phyloP scores from a whole-genome alignment of 495 filamentous ascomycete genomes.

The Hypoxylon rickii region DNA sequence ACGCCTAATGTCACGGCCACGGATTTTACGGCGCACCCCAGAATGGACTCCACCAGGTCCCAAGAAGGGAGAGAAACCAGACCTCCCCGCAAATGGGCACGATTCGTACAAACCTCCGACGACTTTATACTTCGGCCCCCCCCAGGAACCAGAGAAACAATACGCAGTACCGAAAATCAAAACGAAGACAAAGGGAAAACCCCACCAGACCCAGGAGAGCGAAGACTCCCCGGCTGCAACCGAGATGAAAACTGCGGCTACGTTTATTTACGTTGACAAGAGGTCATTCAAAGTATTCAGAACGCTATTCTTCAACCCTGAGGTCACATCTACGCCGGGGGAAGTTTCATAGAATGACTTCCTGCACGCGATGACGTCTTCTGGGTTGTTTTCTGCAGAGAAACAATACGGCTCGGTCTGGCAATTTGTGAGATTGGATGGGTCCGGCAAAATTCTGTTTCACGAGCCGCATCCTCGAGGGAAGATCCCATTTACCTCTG shows the following conservation, averaged over 20 bases:
- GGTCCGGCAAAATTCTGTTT: slow-evolving; percentile 54
- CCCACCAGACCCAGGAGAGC: slow-evolving; percentile 6
- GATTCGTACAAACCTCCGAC: slow-evolving; percentile 30
- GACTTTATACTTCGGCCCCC: slow-evolving; percentile 9
- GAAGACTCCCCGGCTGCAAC: no score
- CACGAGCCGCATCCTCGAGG: slow-evolving; percentile 56
- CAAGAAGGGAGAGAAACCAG: slow-evolving; percentile 16
- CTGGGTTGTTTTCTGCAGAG: slow-evolving; percentile 47
- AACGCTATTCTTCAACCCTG: slow-evolving; percentile 48
- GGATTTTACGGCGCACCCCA: slow-evolving; percentile 51
- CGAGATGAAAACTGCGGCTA: no score
- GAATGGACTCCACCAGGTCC: slow-evolving; percentile 52
- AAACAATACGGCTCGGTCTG: slow-evolving; percentile 61
- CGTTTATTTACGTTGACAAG: slow-evolving; percentile 42
- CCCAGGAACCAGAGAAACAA: not conserved
- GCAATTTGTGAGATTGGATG: slow-evolving; percentile 51
- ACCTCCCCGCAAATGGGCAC: not conserved
- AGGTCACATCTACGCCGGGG: slow-evolving; percentile 35
- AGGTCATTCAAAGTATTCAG: slow-evolving; percentile 55
- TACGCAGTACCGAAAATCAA: slow-evolving; percentile 34
- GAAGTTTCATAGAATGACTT: slow-evolving; percentile 59
- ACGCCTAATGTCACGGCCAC: slow-evolving; percentile 38
- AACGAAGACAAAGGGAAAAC: slow-evolving; percentile 47
- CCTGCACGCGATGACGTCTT: slow-evolving; percentile 53
- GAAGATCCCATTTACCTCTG: slow-evolving; percentile 51